Evolutionary conservation across 2,329 filamentous ascomycete species (phyloP).

Genomic region (Xylaria polymorpha): DNA sequence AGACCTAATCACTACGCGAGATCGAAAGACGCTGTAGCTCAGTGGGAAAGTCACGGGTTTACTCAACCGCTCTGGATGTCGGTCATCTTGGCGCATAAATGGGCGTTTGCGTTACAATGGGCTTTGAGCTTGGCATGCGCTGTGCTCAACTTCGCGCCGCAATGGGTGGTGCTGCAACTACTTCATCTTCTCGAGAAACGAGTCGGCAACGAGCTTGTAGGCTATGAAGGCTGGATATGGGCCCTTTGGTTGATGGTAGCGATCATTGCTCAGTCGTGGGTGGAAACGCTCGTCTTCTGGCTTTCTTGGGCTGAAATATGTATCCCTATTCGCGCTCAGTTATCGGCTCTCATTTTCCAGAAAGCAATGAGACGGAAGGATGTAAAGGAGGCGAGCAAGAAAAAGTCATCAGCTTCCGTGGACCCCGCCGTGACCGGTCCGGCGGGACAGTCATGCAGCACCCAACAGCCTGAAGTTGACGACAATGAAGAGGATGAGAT

Average conservation of each 20-base stretch:
- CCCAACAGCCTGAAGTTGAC: constrained; percentile 49
- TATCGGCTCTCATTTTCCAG: constrained; percentile 78
- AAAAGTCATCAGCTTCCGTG: constrained; percentile 52
- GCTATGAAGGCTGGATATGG: constrained; percentile 72
- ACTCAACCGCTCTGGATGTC: constrained; percentile 68
- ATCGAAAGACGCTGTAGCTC: constrained; percentile 61
- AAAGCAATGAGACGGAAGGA: constrained; percentile 84
- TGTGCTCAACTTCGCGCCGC: constrained; percentile 74
- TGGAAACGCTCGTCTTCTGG: constrained; percentile 76
- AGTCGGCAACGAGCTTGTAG: constrained; percentile 57
- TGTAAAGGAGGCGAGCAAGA: constrained; percentile 71
- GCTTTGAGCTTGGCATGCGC: constrained; percentile 64
- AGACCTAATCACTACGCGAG: constrained; percentile 67
- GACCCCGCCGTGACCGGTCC: constrained; percentile 46
- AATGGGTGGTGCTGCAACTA: constrained; percentile 74
- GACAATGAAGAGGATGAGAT: constrained; percentile 61
- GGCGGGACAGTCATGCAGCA: constrained; percentile 47
- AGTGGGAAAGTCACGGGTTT: constrained; percentile 62
- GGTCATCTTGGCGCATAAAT: constrained; percentile 68
- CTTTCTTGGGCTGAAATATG: constrained; percentile 70
- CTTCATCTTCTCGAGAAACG: constrained; percentile 72
- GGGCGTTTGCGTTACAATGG: constrained; percentile 68
- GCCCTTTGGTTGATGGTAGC: constrained; percentile 71
- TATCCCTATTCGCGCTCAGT: constrained; percentile 74
- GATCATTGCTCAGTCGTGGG: constrained; percentile 67